phyloP scores from a whole-genome alignment of 768 basidiomycete genomes.

The Cytidiella melzeri region DNA sequence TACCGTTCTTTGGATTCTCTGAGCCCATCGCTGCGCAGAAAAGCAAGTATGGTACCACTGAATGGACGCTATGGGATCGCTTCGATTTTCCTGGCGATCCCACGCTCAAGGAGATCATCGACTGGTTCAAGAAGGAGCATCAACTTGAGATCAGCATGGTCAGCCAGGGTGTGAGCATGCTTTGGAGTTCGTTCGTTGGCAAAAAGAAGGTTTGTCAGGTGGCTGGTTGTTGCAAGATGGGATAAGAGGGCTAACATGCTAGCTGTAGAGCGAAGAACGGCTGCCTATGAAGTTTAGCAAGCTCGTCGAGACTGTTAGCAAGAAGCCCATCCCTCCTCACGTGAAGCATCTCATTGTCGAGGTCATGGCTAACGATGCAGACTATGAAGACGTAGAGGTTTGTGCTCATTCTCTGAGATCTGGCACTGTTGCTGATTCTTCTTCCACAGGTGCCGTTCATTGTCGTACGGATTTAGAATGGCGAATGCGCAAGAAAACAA shows the following conservation, averaged over 20 bases:
- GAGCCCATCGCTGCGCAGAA: slow-evolving; percentile 91
- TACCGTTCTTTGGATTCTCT: slow-evolving; percentile 99
- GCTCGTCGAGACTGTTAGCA: slow-evolving; percentile 90
- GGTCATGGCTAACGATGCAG: slow-evolving; percentile 89
- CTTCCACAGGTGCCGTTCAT: slow-evolving; percentile 70
- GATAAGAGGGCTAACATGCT: too few relatives aligned
- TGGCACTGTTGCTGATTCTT: too few relatives aligned
- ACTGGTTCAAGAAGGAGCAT: slow-evolving; percentile 80
- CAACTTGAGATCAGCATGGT: slow-evolving; percentile 92
- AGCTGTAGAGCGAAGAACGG: slow-evolving; percentile 66
- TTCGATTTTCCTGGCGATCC: slow-evolving; percentile 90
- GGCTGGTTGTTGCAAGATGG: too few relatives aligned
- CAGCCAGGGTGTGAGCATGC: slow-evolving; percentile 94
- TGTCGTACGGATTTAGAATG: slow-evolving; percentile 54
- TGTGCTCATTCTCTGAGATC: slow-evolving; percentile 16
- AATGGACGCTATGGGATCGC: slow-evolving; percentile 99
- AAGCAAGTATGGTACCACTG: slow-evolving; percentile 78
- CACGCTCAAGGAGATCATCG: slow-evolving; percentile 76
- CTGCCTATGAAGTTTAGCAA: slow-evolving; percentile 85
- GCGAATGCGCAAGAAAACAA: neutral
- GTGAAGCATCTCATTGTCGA: slow-evolving; percentile 85
- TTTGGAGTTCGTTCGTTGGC: slow-evolving; percentile 91
- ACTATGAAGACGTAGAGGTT: slow-evolving; percentile 94
- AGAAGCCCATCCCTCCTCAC: slow-evolving; percentile 84
- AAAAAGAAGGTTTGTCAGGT: slow-evolving; percentile 83